Base-by-base conservation (phyloP, 352 stramenopile species). In the Phytophthora agathidicida region DNA sequence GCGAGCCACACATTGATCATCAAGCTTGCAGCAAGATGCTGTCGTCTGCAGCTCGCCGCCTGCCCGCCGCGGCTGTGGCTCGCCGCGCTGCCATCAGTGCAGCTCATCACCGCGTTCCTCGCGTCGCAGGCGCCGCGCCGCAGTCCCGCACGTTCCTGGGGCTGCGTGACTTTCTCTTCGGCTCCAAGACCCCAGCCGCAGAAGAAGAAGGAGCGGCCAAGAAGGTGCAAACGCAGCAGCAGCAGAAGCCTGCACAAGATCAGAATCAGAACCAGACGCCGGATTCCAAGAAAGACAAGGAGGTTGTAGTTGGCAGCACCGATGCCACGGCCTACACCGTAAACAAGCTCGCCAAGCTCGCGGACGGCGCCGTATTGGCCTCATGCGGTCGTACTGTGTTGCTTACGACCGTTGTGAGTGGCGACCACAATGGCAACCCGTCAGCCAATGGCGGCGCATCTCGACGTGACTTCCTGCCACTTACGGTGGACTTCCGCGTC, bases 401-500 rank as follows among this genome's bases (percentile, higher is more conserved):
- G 44, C 76, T 97, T 42, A 92, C 87, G 19, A 96, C 90, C 6
- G 82, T 71, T 16, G 89, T 97, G 49, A 95, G 85, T 60, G 61
- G 56, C 13, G 50, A 68, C 11, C 54, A 63, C 36, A 69, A 71
- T 20, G 73, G 77, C 30, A 81, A 87, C 31, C 46, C 57, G 24
- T 65, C 66, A 17, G 28, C 44, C 22, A 67, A 59, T 45, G 41
- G 43, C 10, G 14, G 26, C 23, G 47, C 28, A 3, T 7, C 38
- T 6, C 27, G 57, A 2, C 75, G 69, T 17, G 83, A 93, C 63
- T 98, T 97, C 44, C 45, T 98, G 43, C 93, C 93, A 39, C 82
- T 98, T 27, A 97, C 88, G 51, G 94, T 98, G 37, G 93, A 98
- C 62, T 98, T 98, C 68, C 90, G 93, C 39, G 83, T 98, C 68